Evolutionary conservation across 2,329 filamentous ascomycete genomes (phyloP).

Genomic region (Sphaerulina vaccinii): DNA sequence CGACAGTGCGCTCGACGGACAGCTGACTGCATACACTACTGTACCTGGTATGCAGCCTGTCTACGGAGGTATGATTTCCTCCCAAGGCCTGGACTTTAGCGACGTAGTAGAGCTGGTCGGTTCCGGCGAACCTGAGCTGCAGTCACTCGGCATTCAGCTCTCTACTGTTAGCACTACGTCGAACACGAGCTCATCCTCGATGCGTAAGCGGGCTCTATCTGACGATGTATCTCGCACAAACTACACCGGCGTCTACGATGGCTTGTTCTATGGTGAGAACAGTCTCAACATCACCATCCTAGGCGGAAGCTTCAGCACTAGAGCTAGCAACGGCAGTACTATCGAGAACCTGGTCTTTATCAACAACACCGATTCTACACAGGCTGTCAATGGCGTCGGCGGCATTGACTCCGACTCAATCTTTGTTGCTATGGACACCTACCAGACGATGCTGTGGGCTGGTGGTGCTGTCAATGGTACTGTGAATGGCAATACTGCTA

Average conservation of each 20-base stretch:
- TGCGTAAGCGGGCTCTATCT: slow-evolving; percentile 44
- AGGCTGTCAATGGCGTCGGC: slow-evolving; percentile 50
- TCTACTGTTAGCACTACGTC: slow-evolving; percentile 32
- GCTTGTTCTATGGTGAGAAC: slow-evolving; percentile 70
- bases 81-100: slow-evolving; percentile 68
- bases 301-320: slow-evolving; percentile 79
- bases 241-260: slow-evolving; percentile 70
- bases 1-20: slow-evolving; percentile 67
- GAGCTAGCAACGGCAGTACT: slow-evolving; percentile 64
- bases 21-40: slow-evolving; percentile 69
- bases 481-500: slow-evolving; percentile 61
- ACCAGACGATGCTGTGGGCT: slow-evolving; percentile 70
- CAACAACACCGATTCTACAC: slow-evolving; percentile 65
- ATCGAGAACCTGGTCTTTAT: slow-evolving; percentile 81
- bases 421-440: slow-evolving; percentile 68
- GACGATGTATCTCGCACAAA: slow-evolving; percentile 40
- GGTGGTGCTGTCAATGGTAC: slow-evolving; percentile 77
- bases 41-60: slow-evolving; percentile 61
- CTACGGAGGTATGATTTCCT: slow-evolving; percentile 80
- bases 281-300: slow-evolving; percentile 79
- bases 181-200: slow-evolving; percentile 20
- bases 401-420: slow-evolving; percentile 74
- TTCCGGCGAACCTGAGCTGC: slow-evolving; percentile 41
- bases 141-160: slow-evolving; percentile 58
- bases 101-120: slow-evolving; percentile 67